phyloP scores from a whole-genome alignment of 2,329 filamentous ascomycete species.

The Phaeoacremonium minimum region DNA sequence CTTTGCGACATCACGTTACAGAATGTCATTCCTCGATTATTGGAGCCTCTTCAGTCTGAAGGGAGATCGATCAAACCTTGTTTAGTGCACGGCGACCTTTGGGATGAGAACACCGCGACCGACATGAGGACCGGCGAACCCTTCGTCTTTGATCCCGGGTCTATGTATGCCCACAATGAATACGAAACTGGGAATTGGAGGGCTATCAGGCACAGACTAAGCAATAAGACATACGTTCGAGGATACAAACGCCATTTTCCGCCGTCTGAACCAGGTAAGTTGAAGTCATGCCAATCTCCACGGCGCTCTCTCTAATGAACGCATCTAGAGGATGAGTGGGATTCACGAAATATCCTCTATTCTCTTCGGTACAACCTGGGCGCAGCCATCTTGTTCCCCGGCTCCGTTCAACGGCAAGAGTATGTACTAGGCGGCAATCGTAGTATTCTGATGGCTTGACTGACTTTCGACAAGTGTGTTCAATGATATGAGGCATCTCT shows the following conservation, averaged over 20 bases:
- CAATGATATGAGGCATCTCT: neutral
- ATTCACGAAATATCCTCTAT: neutral
- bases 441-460: neutral
- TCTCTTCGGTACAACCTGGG: constrained; percentile 1
- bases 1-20: constrained; percentile 1
- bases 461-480: neutral
- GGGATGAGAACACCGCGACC: constrained; percentile 2
- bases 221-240: too few relatives aligned
- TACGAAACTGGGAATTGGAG: constrained; percentile 5
- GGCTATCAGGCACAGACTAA: too few relatives aligned
- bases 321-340: constrained; percentile 1
- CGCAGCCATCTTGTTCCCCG: neutral
- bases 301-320: too few relatives aligned
- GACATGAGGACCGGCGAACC: constrained; percentile 3
- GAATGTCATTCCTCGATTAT: constrained; percentile 1
- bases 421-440: neutral
- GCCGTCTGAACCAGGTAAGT: too few relatives aligned
- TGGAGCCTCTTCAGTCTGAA: constrained; percentile 1
- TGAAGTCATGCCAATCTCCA: too few relatives aligned
- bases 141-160: constrained; percentile 1
- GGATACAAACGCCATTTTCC: too few relatives aligned
- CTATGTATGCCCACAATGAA: constrained; percentile 4
- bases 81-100: constrained; percentile 3
- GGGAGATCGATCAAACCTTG: neutral
- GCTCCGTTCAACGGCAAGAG: too few relatives aligned